Percentiles rank a stretch among this genome's conserved stretches.
These are phyloP conservation scores for Phaeophleospora eucalypticola DNA, from an alignment of 2,329 filamentous ascomycete species.

Conservation along the genomic window DNA sequence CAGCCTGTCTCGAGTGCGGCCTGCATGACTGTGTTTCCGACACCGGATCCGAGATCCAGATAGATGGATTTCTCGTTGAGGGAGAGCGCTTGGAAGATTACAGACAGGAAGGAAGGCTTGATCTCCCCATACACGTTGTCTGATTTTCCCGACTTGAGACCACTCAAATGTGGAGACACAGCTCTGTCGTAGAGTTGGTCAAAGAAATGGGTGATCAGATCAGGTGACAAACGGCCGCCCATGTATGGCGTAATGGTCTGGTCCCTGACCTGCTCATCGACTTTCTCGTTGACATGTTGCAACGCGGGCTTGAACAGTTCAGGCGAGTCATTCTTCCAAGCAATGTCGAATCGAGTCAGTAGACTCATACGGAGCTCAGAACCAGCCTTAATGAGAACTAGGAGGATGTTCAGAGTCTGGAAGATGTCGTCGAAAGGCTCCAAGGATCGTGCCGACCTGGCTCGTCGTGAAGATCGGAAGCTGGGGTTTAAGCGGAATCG, in stretches of 20 bases:
- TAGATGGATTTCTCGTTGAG: slow-evolving; percentile 80
- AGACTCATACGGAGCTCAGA: not conserved
- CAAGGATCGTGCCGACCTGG: not conserved
- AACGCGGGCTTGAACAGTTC: not conserved
- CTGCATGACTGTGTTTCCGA: slow-evolving; percentile 92
- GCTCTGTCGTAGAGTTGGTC: slow-evolving; percentile 82
- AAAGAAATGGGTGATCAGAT: slow-evolving; percentile 51
- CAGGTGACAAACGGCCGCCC: not conserved
- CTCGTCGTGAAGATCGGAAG: not conserved
- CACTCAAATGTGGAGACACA: slow-evolving; percentile 72
- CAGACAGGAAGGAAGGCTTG: slow-evolving; percentile 72
- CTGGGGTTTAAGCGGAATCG: slow-evolving; percentile 4
- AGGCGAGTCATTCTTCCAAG: slow-evolving; percentile 1
- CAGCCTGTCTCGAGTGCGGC: slow-evolving; percentile 87
- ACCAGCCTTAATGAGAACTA: not conserved
- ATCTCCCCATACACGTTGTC: slow-evolving; percentile 90
- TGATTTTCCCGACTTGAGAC: slow-evolving; percentile 72
- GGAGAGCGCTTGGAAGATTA: slow-evolving; percentile 66
- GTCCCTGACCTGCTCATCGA: not conserved
- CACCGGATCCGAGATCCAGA: slow-evolving; percentile 87
- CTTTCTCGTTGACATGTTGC: not conserved
- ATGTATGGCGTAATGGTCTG: not conserved
- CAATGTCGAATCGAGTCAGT: not conserved
- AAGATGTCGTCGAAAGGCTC: slow-evolving; percentile 6
- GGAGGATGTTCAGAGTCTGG: not conserved